phyloP scores from a whole-genome alignment of 2,329 filamentous ascomycete species.

The Escovopsis sp. region DNA sequence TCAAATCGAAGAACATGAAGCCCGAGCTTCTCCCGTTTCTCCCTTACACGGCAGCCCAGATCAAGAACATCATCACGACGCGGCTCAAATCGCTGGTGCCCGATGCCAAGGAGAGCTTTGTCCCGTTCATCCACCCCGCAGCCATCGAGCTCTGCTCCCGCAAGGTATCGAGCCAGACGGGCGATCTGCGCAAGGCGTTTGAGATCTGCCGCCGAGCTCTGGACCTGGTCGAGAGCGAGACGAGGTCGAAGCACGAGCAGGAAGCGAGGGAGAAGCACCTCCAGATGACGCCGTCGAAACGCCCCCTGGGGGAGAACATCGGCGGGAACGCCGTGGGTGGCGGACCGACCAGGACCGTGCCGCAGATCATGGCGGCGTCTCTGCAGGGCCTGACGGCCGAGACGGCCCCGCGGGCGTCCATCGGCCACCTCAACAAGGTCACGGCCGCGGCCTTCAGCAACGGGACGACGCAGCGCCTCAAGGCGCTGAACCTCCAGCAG shows the following conservation, averaged over 20 bases:
- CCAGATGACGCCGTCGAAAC: conserved; percentile 55
- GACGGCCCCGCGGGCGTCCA: conserved; percentile 76
- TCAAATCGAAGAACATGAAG: conserved; percentile 86
- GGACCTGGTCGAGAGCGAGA: conserved; percentile 78
- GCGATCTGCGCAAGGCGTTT: conserved; percentile 87
- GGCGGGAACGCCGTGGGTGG: conserved; percentile 40
- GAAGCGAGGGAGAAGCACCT: conserved; percentile 40
- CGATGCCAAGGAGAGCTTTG: conserved; percentile 39
- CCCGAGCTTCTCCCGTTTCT: conserved; percentile 82
- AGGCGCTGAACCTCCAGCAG: conserved; percentile 84
- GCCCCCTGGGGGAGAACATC: conserved; percentile 64
- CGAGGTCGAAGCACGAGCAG: conserved; percentile 56
- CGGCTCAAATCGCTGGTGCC: conserved; percentile 66
- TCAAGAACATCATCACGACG: conserved; percentile 72
- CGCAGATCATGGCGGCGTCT: conserved; percentile 36
- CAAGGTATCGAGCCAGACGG: conserved; percentile 88
- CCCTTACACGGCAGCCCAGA: conserved; percentile 77
- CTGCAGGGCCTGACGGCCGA: conserved; percentile 52
- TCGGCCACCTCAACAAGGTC: conserved; percentile 82
- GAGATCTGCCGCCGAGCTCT: conserved; percentile 84
- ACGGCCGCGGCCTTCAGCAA: conserved; percentile 84
- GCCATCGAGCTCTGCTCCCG: conserved; percentile 89
- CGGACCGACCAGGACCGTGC: conserved; percentile 21
- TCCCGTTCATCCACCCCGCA: conserved; percentile 86
- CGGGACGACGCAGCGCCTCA: conserved; percentile 69